phyloP scores from a whole-genome alignment of 495 filamentous ascomycete species.

The Penicillium psychrofluorescens region DNA sequence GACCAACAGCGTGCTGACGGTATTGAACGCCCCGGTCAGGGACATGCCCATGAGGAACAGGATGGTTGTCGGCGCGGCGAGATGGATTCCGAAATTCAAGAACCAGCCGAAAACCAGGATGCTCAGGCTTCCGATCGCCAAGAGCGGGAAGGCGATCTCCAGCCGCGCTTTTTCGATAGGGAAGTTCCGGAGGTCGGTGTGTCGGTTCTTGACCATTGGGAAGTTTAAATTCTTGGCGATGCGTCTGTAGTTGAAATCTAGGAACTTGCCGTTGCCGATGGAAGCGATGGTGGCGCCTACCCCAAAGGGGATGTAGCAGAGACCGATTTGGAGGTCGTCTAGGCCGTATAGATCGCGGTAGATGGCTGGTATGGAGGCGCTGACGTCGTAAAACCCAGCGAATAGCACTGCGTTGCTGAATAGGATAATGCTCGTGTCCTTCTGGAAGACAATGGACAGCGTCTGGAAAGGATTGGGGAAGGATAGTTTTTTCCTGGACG shows the following conservation, averaged over 20 bases:
- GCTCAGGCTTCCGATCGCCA: slow-evolving; percentile 28
- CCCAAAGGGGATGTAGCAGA: slow-evolving; percentile 41
- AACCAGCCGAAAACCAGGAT: slow-evolving; percentile 35
- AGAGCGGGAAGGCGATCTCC: slow-evolving; percentile 36
- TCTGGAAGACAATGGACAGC: slow-evolving; percentile 55
- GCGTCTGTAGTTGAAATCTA: slow-evolving; percentile 42
- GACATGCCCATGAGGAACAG: slow-evolving; percentile 52
- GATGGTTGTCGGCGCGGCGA: slow-evolving; percentile 43
- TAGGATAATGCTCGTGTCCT: slow-evolving; percentile 38
- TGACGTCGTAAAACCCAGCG: slow-evolving; percentile 29
- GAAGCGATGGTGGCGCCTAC: slow-evolving; percentile 68
- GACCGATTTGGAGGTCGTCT: slow-evolving; percentile 42
- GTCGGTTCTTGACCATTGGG: slow-evolving; percentile 41
- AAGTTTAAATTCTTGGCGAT: slow-evolving; percentile 33
- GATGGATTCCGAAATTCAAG: slow-evolving; percentile 25
- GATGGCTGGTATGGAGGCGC: slow-evolving; percentile 36
- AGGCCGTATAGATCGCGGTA: slow-evolving; percentile 35
- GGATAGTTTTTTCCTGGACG: slow-evolving; percentile 39
- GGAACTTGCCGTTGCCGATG: slow-evolving; percentile 78
- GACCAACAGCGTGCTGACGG: slow-evolving; percentile 53
- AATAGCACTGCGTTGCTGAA: slow-evolving; percentile 41
- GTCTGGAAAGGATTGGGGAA: slow-evolving; percentile 68
- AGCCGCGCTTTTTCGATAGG: slow-evolving; percentile 60
- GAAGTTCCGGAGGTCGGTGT: slow-evolving; percentile 47
- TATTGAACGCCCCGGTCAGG: slow-evolving; percentile 50